Evolutionary conservation across 805 yeast species (phyloP), one percentile per base, ranked within the genome.

Genomic region (Yarrowia osloensis): DNA sequence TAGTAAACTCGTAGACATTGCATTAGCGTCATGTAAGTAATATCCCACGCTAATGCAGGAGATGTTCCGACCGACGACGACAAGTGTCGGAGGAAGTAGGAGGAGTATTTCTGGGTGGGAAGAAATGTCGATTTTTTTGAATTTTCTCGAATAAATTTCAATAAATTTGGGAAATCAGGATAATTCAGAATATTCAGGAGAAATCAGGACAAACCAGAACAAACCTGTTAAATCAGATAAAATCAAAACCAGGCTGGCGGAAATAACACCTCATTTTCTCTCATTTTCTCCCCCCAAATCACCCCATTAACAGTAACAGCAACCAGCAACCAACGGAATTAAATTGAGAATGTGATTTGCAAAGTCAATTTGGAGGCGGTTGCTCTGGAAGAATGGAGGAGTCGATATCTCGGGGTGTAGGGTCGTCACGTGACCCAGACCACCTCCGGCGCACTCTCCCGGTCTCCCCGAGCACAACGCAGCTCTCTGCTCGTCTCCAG

Each of bases 31-130:
- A 3, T 33, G 28, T 33, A 50, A 33, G 57, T 50, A 50, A 50
- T 50, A 50, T 50, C 40, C 29, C 57, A 22, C 57, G 57, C 57
- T 50, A 50, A 50, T 50, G 40, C 40, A 33, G 57, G 40, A 50
- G 28, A 33, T 31, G 57, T 50, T 22, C 57, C 40, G 26, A 49
- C 33, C 24, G n/a, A n/a, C 21, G 52, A 44, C 54, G 33, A 11
- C 28, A 24, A 24, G 3, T 2, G 21, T 11, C 4, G 42, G 39
- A 31, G 15, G 21, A 29, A 19, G 7, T 6, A 9, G 54, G 31
- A n/a, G 24, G 31, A 6, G 31, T 4, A 8, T 4, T 28, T 4
- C 8, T 28, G 31, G 31, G 17, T 11, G 35, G 17, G 35, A 13
- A 33, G 35, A 15, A 15, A 11, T 33, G 1, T 11, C 17, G 35